Base-by-base conservation (phyloP, 1,139 yeast genomes). In the Magnusiomyces starmeri region DNA sequence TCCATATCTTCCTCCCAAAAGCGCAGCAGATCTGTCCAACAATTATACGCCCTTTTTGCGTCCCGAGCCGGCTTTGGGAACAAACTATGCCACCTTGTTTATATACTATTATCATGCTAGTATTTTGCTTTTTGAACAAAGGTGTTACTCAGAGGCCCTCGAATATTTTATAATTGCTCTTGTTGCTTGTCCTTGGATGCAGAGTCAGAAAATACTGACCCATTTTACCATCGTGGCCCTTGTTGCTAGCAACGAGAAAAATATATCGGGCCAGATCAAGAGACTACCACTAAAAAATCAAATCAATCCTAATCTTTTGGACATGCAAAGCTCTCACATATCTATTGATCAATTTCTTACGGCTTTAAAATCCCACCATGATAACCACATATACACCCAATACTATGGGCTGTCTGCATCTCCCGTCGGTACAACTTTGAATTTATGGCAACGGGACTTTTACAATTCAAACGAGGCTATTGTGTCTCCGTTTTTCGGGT, bases 21-120 rank as follows among this genome's bases (percentile, higher is more conserved):
- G n/a, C n/a, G 45, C 18, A n/a, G 24, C 49, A 10, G 55, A 53
- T 16, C 41, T 40, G 6, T 18, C 32, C n/a, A 21, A 47, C 2
- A n/a, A 52, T 18, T 35, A 45, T 26, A 44, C 29, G 9, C 25
- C 47, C 42, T 52, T 46, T 37, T 41, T 46, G 16, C 32, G 41
- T 4, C 51, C 55, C 25, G 54, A 53, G 41, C 26, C 29, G 4
- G 18, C 27, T 16, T 46, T 51, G 25, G 53, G 52, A 22, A 50
- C 53, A 24, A 46, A 42, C 26, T 39, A 34, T 43, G 29, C 51
- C 35, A 53, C 52, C 2, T 21, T 54, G 14, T 55, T 53, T 14
- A 29, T 45, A 18, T 65, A 56, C 54, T 64, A 65, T 52, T 61
- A 55, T 51, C 60, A 56, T 48, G 62, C 60, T 1, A 64, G 60